Conservation (phyloP, 768 basidiomycete genomes). For the Lentinus brumalis region DNA sequence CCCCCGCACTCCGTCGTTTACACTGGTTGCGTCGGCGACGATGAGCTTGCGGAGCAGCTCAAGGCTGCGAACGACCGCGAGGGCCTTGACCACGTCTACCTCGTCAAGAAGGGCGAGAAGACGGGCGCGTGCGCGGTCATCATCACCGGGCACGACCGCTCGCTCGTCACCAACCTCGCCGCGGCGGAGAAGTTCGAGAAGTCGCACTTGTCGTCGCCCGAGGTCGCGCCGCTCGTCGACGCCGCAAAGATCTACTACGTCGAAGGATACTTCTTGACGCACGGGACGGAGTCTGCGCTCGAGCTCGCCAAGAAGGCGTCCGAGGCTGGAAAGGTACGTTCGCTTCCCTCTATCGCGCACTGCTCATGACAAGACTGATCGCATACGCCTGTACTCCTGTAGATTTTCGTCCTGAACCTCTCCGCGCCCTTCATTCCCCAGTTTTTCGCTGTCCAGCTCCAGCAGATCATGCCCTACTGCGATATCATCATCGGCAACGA, state of each 20-base stretch:
- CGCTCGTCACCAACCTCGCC: conserved; percentile 85
- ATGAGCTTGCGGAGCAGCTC: conserved; percentile 88
- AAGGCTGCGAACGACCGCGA: conserved; percentile 90
- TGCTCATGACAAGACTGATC: neutral
- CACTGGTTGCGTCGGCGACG: conserved; percentile 92
- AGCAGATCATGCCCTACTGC: conserved; percentile 77
- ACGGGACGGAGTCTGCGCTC: conserved; percentile 73
- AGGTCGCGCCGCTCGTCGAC: conserved; percentile 75
- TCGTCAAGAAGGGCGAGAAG: conserved; percentile 81
- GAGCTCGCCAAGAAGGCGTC: conserved; percentile 80
- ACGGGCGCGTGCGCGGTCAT: conserved; percentile 98
- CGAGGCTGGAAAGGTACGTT: conserved; percentile 67
- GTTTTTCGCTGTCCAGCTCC: conserved; percentile 85
- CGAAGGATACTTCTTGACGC: conserved; percentile 97
- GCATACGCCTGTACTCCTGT: neutral
- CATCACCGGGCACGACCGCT: conserved; percentile 93
- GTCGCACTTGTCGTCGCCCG: conserved; percentile 74
- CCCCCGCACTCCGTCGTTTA: conserved; percentile 89
- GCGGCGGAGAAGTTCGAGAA: conserved; percentile 89
- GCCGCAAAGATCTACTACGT: conserved; percentile 89
- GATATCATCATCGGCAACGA: conserved; percentile 98
- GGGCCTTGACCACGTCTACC: conserved; percentile 86
- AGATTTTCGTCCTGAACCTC: conserved; percentile 92
- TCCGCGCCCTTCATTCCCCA: conserved; percentile 97
- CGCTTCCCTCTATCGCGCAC: neutral